A percentile compares a stretch with the other conserved stretches of the same genome.
These are phyloP conservation scores for Iris macrosiphon DNA, from an alignment of 106 monocot species.

Conservation along the genomic window DNA sequence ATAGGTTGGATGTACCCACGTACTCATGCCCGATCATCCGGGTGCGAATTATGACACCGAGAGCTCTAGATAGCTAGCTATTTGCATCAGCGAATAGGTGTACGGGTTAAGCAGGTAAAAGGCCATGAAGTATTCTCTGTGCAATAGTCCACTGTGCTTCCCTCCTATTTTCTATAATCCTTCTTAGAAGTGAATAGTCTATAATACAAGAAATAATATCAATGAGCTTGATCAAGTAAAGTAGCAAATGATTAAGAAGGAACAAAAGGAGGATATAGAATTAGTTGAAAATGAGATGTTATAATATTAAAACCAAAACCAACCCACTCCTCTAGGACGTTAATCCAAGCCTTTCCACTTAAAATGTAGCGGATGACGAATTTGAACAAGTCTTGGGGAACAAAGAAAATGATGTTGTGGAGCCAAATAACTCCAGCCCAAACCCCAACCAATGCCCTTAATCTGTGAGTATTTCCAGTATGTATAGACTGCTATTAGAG, in stretches of 20 bases:
- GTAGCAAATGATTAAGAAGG: too few species aligned
- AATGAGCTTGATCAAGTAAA: background rate
- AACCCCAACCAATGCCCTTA: conserved; percentile 90
- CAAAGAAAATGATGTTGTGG: conserved; percentile 67
- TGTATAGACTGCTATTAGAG: conserved; percentile 82
- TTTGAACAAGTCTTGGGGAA: conserved; percentile 77
- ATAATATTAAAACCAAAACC: too few species aligned
- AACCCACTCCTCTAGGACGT: conserved; percentile 65
- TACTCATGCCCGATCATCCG: too few species aligned
- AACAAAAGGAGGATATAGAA: background rate
- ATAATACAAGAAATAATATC: background rate
- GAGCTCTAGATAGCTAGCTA: conserved; percentile 61
- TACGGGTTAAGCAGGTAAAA: conserved; percentile 38
- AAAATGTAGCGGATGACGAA: conserved; percentile 79
- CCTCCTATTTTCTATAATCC: conserved; percentile 66
- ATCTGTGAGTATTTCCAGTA: conserved; percentile 88
- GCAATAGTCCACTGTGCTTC: conserved; percentile 83
- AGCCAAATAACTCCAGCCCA: conserved; percentile 98
- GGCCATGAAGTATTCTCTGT: conserved; percentile 77
- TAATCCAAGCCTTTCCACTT: conserved; percentile 93
- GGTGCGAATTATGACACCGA: too few species aligned
- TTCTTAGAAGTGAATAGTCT: conserved; percentile 85
- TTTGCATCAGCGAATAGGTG: conserved; percentile 40
- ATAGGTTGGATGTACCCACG: too few species aligned
- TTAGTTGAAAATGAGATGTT: background rate